Conservation (phyloP, 1,284 basidiomycete genomes). For the Apiotrichum montevideense region DNA sequence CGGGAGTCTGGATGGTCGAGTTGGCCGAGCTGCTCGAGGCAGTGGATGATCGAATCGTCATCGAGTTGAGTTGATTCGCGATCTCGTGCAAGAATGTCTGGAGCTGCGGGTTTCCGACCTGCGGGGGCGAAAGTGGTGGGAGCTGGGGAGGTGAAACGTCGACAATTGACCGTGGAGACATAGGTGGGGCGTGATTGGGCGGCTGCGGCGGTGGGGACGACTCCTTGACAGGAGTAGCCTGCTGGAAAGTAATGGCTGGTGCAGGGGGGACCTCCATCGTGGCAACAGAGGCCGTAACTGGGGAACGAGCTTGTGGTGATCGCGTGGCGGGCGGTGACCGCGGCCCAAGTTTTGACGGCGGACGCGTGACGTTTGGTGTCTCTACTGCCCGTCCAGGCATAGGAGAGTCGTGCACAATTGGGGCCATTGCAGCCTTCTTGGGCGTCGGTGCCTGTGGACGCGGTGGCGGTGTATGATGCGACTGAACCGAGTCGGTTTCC, state of each 20-base stretch:
- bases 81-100: slow-evolving; percentile 56
- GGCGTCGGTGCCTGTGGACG: slow-evolving; percentile 45
- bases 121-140: slow-evolving; percentile 42
- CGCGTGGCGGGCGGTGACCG: slow-evolving; percentile 31
- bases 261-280: slow-evolving; percentile 21
- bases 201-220: slow-evolving; percentile 9
- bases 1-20: slow-evolving; percentile 34
- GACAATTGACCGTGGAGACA: neutral
- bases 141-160: slow-evolving; percentile 19
- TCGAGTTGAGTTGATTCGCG: slow-evolving; percentile 53
- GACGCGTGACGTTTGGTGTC: slow-evolving; percentile 8
- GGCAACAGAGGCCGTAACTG: slow-evolving; percentile 14
- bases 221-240: slow-evolving; percentile 47
- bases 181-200: neutral
- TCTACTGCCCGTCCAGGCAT: neutral
- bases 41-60: slow-evolving; percentile 49
- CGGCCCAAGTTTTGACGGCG: slow-evolving; percentile 22
- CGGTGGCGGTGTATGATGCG: slow-evolving; percentile 23
- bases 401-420: slow-evolving; percentile 18
- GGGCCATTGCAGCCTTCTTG: slow-evolving; percentile 38
- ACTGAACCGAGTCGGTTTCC: slow-evolving; percentile 38
- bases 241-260: slow-evolving; percentile 47
- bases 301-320: slow-evolving; percentile 15
- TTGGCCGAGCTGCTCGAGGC: slow-evolving; percentile 44
- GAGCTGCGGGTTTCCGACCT: slow-evolving; percentile 51